Percentiles rank a stretch among this genome's conserved stretches.
Evolutionary conservation across 192 early-diverging fungal genomes (phyloP).

Genomic region (Thoreauomyces humboldtii): DNA sequence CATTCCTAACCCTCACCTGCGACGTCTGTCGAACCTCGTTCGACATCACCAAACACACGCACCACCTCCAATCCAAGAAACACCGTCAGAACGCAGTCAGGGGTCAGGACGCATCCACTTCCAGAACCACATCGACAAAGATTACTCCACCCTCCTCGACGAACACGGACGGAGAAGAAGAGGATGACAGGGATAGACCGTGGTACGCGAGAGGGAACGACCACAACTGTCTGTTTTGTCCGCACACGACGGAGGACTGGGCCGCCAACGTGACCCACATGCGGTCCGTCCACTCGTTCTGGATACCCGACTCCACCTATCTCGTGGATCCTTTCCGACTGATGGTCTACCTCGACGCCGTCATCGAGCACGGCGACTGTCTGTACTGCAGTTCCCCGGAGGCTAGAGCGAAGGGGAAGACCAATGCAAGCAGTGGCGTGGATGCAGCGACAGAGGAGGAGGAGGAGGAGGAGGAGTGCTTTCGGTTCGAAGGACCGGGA

Average conservation of each 20-base stretch:
- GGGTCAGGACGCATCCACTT: too few species aligned
- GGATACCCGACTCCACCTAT: background rate
- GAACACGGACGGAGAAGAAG: too few species aligned
- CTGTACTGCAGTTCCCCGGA: conserved; percentile 8
- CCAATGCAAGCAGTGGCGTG: background rate
- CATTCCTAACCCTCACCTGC: background rate
- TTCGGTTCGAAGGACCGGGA: background rate
- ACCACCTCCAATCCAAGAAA: conserved; percentile 9
- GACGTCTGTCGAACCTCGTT: background rate
- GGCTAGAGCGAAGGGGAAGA: background rate
- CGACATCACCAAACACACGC: background rate
- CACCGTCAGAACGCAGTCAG: background rate
- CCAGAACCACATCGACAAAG: too few species aligned
- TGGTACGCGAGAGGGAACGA: too few species aligned
- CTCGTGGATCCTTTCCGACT: background rate
- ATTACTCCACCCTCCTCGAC: too few species aligned
- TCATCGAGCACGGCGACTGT: conserved; percentile 6
- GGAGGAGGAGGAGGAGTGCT: background rate
- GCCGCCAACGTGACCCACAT: conserved; percentile 7
- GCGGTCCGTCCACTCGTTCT: background rate
- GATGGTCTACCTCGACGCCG: background rate
- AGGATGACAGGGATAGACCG: too few species aligned
- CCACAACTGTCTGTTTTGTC: conserved; percentile 7
- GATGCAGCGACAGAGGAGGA: background rate
- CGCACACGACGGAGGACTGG: background rate